Evolutionary conservation across 2,329 filamentous ascomycete species (phyloP).

Genomic region (Fusarium piperis): DNA sequence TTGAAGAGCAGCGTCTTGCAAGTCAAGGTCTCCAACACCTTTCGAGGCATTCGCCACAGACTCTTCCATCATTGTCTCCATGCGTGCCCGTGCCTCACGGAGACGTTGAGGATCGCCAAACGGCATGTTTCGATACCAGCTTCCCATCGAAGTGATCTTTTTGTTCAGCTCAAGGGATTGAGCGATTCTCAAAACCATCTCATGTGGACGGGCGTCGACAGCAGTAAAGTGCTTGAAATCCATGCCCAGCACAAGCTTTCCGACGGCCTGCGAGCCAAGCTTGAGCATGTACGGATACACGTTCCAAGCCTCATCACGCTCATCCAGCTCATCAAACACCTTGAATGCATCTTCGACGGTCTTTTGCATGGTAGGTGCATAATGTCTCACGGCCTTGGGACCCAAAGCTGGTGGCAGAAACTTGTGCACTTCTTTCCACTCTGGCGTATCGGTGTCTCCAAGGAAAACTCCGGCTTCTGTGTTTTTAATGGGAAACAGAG

Average conservation of each 20-base stretch:
- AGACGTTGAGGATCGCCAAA: conserved; percentile 65
- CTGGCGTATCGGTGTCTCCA: conserved; percentile 60
- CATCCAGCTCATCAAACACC: conserved; percentile 62
- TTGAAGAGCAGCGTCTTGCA: conserved; percentile 60
- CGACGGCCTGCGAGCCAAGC: conserved; percentile 57
- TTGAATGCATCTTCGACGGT: conserved; percentile 61
- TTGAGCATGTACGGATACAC: conserved; percentile 62
- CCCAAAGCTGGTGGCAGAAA: conserved; percentile 68
- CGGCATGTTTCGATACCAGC: conserved; percentile 66
- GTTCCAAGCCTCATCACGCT: conserved; percentile 57
- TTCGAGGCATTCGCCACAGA: conserved; percentile 51
- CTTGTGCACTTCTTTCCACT: conserved; percentile 66
- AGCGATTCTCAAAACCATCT: conserved; percentile 62
- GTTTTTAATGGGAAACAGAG: conserved; percentile 56
- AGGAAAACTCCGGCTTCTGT: conserved; percentile 56
- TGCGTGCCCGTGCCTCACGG: conserved; percentile 44
- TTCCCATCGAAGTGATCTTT: conserved; percentile 62
- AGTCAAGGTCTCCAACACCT: conserved; percentile 50
- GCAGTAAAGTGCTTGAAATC: conserved; percentile 57
- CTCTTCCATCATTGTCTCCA: conserved; percentile 50
- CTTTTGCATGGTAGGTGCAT: conserved; percentile 67
- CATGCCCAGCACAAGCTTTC: conserved; percentile 55
- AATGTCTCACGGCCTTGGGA: conserved; percentile 69
- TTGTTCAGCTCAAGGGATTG: conserved; percentile 66
- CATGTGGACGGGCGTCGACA: conserved; percentile 58